Evolutionary conservation across 2,329 filamentous ascomycete species (phyloP).

Genomic region (Fusarium buharicum): DNA sequence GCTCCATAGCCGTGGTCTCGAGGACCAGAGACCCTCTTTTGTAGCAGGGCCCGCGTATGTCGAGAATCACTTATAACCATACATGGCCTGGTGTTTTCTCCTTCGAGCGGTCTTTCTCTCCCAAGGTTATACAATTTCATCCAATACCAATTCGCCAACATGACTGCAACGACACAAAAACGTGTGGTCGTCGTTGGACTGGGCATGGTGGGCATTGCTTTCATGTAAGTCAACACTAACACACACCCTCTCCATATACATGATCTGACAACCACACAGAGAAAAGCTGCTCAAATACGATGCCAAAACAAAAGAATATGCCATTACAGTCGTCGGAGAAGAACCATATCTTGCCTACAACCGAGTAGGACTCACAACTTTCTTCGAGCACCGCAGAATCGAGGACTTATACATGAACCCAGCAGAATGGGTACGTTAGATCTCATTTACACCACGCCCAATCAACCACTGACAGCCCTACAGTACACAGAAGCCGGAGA

Average conservation of each 20-base stretch:
- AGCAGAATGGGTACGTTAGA: slow-evolving; percentile 73
- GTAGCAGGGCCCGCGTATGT: slow-evolving; percentile 12
- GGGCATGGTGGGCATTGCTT: slow-evolving; percentile 91
- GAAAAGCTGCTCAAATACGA: slow-evolving; percentile 92
- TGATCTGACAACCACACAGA: slow-evolving; percentile 56
- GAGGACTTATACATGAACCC: slow-evolving; percentile 92
- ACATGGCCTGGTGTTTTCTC: background rate
- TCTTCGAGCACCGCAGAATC: slow-evolving; percentile 86
- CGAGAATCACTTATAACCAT: slow-evolving; percentile 34
- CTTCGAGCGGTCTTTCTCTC: background rate
- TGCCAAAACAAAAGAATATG: slow-evolving; percentile 77
- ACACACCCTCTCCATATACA: background rate
- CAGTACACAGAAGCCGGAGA: slow-evolving; percentile 75
- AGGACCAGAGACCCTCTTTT: slow-evolving; percentile 26
- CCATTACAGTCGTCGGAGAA: slow-evolving; percentile 87
- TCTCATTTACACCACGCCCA: background rate
- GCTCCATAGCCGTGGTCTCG: slow-evolving; percentile 21
- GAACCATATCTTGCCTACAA: slow-evolving; percentile 91
- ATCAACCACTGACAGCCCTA: slow-evolving; percentile 7
- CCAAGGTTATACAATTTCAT: background rate
- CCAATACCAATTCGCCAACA: slow-evolving; percentile 12
- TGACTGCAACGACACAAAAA: slow-evolving; percentile 55
- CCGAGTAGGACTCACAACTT: slow-evolving; percentile 86
- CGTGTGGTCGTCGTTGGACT: slow-evolving; percentile 84
- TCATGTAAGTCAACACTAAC: slow-evolving; percentile 72